Conservation (phyloP, 116 monocot genomes). For the Trichopus zeylanicus region DNA sequence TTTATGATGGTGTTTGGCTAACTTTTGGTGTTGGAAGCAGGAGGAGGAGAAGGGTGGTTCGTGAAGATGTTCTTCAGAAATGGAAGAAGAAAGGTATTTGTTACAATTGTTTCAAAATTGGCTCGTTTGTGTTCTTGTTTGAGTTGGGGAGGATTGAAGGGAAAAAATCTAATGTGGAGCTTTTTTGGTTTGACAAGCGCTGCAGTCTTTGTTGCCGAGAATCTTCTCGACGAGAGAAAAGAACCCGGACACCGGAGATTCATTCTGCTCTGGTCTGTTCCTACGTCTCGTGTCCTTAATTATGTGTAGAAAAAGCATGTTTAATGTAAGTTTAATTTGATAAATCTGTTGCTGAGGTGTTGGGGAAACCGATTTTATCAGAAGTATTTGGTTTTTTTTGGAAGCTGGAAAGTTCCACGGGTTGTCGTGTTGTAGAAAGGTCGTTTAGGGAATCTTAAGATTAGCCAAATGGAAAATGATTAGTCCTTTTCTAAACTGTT, state of each 20-base stretch:
- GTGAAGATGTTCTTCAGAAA: background rate
- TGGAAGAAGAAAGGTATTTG: background rate
- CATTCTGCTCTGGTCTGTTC: background rate
- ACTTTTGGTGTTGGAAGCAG: too few species aligned
- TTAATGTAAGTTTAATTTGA: too few species aligned
- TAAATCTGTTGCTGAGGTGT: too few species aligned
- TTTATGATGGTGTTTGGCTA: too few species aligned
- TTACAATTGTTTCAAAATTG: background rate
- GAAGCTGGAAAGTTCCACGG: too few species aligned
- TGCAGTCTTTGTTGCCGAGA: constrained; percentile 3
- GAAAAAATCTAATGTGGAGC: background rate
- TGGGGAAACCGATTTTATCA: too few species aligned
- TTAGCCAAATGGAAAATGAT: too few species aligned
- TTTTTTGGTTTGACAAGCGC: background rate
- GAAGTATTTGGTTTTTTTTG: too few species aligned
- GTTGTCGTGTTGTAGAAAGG: too few species aligned
- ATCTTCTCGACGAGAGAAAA: background rate
- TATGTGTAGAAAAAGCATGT: background rate
- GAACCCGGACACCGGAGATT: background rate
- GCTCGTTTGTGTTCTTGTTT: background rate
- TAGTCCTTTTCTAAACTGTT: too few species aligned
- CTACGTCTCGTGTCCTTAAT: background rate
- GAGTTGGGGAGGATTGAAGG: background rate
- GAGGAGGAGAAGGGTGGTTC: too few species aligned
- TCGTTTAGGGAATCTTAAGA: too few species aligned